Evolutionary conservation across 1,284 basidiomycete species (phyloP), one percentile per base, ranked within the genome.

Genomic region (Ustilago hordei): DNA sequence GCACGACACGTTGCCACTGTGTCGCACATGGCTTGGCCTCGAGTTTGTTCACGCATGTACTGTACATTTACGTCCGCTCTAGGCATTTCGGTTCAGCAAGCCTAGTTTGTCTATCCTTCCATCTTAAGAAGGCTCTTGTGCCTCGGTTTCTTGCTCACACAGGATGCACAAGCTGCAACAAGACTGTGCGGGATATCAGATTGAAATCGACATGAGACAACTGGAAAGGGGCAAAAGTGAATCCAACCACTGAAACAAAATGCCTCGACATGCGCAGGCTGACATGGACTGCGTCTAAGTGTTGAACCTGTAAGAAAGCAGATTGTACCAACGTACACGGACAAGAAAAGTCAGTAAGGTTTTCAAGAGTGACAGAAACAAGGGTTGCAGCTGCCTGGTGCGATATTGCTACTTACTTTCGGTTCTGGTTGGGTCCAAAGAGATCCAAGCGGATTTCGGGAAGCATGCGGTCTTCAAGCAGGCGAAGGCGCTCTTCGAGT

Each of bases 401-500:
- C 9, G 9, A 5, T n/a, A 11, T 36, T 19, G 53, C 13, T 19
- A 79, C 78, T 77, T 60, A 85, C 79, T 84, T 84, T 55, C 84
- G 80, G 69, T 85, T 78, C 71, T 75, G 68, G 74, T 85, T 85
- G 35, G 84, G 74, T 4, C 84, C 84, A 36, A 85, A 85, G 36
- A 85, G 74, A 57, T 83, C 80, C 55, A 82, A 55, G 12, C 84
- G 78, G 54, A 85, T 84, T 62, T 85, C 84, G 48, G 84, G 84
- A 47, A 85, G 80, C 84, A 85, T 85, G 23, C 64, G 62, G 43
- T 84, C 83, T 66, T 86, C 84, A 32, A 84, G 67, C 56, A 86
- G 62, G 23, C 77, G 75, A 38, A 86, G 63, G 43, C 84, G 78
- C 71, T 85, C 81, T 57, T 86, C 84, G 31, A 86, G 76, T 15